Percentiles rank a stretch among this genome's conserved stretches.
Conservation (phyloP, 2,329 filamentous ascomycete genomes). For the Gnomoniopsis sp. region DNA sequence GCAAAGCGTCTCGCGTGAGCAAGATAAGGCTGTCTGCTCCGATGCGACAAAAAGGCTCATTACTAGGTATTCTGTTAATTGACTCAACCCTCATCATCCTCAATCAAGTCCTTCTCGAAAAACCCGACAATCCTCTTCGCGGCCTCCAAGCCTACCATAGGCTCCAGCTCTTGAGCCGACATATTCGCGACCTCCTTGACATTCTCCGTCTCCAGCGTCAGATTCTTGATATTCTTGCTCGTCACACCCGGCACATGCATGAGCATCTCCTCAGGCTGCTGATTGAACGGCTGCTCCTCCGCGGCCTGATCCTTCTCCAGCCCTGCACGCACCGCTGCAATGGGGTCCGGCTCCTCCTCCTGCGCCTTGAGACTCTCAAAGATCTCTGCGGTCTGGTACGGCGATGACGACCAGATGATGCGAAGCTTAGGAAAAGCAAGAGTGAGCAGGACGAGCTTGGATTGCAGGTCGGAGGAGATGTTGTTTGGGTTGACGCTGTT, state of each 20-base stretch:
- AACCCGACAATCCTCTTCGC: slow-evolving; percentile 76
- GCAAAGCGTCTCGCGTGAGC: too few relatives aligned
- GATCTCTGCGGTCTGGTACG: slow-evolving; percentile 96
- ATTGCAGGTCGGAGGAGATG: slow-evolving; percentile 72
- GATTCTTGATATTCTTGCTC: slow-evolving; percentile 68
- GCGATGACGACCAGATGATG: slow-evolving; percentile 90
- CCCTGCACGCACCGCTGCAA: slow-evolving; percentile 79
- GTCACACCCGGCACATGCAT: slow-evolving; percentile 79
- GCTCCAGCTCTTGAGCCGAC: slow-evolving; percentile 67
- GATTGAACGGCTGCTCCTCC: slow-evolving; percentile 72
- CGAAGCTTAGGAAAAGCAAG: slow-evolving; percentile 86
- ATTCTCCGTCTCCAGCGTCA: slow-evolving; percentile 72
- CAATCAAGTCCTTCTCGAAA: slow-evolving; percentile 65
- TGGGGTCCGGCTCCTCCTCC: slow-evolving; percentile 84
- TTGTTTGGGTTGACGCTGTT: slow-evolving; percentile 59
- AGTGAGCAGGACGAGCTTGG: slow-evolving; percentile 87
- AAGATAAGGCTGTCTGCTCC: too few relatives aligned
- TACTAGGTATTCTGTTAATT: too few relatives aligned
- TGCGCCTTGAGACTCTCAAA: slow-evolving; percentile 91
- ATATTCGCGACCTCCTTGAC: slow-evolving; percentile 84
- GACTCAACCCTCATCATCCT: slow-evolving; percentile 38
- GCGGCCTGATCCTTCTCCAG: slow-evolving; percentile 62
- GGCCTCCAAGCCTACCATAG: slow-evolving; percentile 73
- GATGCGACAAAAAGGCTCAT: too few relatives aligned
- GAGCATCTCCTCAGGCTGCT: slow-evolving; percentile 88